Evolutionary conservation across 176 grass and related monocot genomes (phyloP), one percentile per base, ranked within the genome.

Genomic region (Oryza meyeriana): DNA sequence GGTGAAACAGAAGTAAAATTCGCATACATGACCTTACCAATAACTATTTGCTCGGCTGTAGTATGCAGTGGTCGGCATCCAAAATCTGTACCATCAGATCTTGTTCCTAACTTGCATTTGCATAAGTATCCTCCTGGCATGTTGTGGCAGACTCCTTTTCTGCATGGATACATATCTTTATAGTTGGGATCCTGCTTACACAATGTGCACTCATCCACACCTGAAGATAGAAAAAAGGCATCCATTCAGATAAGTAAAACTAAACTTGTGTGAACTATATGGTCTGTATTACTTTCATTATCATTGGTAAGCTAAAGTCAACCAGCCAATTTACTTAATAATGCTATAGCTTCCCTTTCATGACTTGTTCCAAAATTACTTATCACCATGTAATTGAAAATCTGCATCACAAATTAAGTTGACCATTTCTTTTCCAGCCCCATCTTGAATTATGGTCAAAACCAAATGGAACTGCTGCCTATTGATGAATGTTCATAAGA

Each of bases 81-180:
- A 39, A 30, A 84, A 55, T 84, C 58, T 57, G 81, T 57, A 24
- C 71, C 72, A 31, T 76, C 81, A n/a, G 31, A 22, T 75, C 7
- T 55, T 40, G 3, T 76, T 30, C 24, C 44, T 13, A 27, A 22
- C 72, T 58, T 67, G 42, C 81, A 84, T 75, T 75, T 83, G 72
- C 81, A 83, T 0, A 39, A 22, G 12, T 76, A 84, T 6, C 81
- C 44, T 76, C 81, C 81, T 2, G 0, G 61, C 11, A n/a, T 84
- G 72, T 84, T 84, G 6, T 25, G 17, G 75, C 81, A 84, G 1
- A 40, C 0, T 61, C 71, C 81, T 39, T 75, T 75, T 36, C 33
- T 76, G 5, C 81, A 84, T 40, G 81, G 81, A 65, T 83, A 67
- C 32, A 83, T 66, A 13, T 76, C 81, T 40, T 67, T 2, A 14